A percentile compares a stretch with the other conserved stretches of the same genome.
Conservation (phyloP, 768 basidiomycete genomes). For the Russula virescens region DNA sequence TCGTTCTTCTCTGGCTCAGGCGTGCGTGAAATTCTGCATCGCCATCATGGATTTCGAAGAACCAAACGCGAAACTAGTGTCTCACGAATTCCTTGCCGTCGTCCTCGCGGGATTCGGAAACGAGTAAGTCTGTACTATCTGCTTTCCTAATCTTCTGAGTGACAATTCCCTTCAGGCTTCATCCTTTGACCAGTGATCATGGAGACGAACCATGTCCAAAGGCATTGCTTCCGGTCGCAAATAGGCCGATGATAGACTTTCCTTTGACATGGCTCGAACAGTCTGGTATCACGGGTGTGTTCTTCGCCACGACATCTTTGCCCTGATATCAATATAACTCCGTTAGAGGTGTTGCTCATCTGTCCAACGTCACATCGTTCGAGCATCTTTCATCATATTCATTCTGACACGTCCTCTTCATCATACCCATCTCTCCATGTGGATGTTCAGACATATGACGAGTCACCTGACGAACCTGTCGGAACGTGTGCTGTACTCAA, state of each 20-base stretch:
- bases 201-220: constrained; percentile 84
- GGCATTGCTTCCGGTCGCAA: constrained; percentile 80
- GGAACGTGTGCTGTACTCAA: constrained; percentile 74
- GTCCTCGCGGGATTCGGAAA: constrained; percentile 91
- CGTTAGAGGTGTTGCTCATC: constrained; percentile 76
- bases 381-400: constrained; percentile 77
- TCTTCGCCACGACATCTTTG: constrained; percentile 7
- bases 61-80: constrained; percentile 45
- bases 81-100: constrained; percentile 81
- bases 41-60: constrained; percentile 51
- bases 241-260: constrained; percentile 83
- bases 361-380: constrained; percentile 74
- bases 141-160: background rate
- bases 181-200: constrained; percentile 65
- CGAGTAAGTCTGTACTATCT: constrained; percentile 47
- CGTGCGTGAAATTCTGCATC: background rate
- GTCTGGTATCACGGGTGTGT: constrained; percentile 74
- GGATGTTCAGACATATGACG: constrained; percentile 76
- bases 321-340: constrained; percentile 14
- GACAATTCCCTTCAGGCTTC: constrained; percentile 42
- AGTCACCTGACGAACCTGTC: constrained; percentile 54
- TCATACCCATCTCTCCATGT: constrained; percentile 60
- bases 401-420: constrained; percentile 62
- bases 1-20: background rate
- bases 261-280: constrained; percentile 82